Base-by-base conservation (phyloP, 371 early-diverging fungal genomes). In the Apophysomyces ossiformis region DNA sequence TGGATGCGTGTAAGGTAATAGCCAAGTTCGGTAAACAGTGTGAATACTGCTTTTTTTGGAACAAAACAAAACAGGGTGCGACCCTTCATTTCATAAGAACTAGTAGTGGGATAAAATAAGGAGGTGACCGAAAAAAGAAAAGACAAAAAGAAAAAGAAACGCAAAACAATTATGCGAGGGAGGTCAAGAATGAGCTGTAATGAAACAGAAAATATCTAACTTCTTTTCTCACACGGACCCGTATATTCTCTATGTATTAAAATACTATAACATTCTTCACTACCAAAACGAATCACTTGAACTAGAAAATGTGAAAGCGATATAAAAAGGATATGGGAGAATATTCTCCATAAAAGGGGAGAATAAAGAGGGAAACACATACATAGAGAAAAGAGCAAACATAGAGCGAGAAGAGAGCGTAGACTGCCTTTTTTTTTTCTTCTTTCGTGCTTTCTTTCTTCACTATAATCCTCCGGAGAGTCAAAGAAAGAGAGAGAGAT, bases 1-100 rank as follows among this genome's bases (percentile, higher is more conserved):
- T 26, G 13, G 5, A 13, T 41, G 41, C 41, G 41, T 47, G 15
- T 2, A 43, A 43, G 43, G 4, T 1, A 43, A 43, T 43, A 43
- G 43, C 9, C 9, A 43, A 43, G 43, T 12, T 12, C 9, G 15
- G 15, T 12, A 43, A 43, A 43, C 15, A 12, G 43, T 47, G 13
- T 13, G 7, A 7, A n/a, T n/a, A 9, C 44, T 60, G 8, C 60
- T 60, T 60, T 15, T 43, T 61, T 61, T 26, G 44, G 46, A 26
- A 43, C 43, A 5, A 43, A 43, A 60, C 60, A 41, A 41, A 60
- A 41, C 43, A 45, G 61, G 61, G 36, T 43, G 38, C 32, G 37
- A 39, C 37, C 46, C 44, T 61, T 61, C 61, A 61, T 61, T 61
- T 61, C 61, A 61, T 41, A 59, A 36, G 38, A 59, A 59, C 13